Evolutionary conservation across 2,329 filamentous ascomycete species (phyloP), one percentile per base, ranked within the genome.

Genomic region (Knufia petricola): DNA sequence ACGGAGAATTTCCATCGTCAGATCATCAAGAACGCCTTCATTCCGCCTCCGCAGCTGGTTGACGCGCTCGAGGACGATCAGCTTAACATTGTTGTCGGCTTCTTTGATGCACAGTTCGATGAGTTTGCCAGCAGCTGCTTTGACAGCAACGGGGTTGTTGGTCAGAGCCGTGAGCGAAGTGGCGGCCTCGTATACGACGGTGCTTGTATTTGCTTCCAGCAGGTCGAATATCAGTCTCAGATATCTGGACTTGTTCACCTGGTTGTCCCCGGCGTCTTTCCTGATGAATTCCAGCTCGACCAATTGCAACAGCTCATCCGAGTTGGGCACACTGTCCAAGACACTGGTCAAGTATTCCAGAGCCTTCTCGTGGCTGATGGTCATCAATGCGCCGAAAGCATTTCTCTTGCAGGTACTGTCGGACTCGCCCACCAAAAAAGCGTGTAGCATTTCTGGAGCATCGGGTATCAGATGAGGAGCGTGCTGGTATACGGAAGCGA

Each of bases 351-450:
- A 73, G 64, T 94, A 96, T 59, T 85, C 78, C 32, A 96, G 72
- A 0, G 92, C 89, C 64, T 89, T 90, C 56, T 95, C 87, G 64
- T 96, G 92, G 67, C 86, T 92, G 61, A 98, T 95, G 59, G 81
- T 85, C 56, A 85, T 79, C 39, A 98, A 76, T 9, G 92, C 89
- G 31, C 88, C 88, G 64, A 98, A 96, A 6, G 90, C 92, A 67
- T 98, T 98, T 63, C 92, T 81, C 77, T 95, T 96, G 80, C 90
- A 96, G 23, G 92, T 96, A 45, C 86, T 81, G 63, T 98, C 92
- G 59, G 79, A 94, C 70, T 98, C 92, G 48, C 81, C 79, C 59
- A 90, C 86, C 52, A 98, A 76, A 75, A 98, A 98, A 15, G 81
- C 79, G 50, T 87, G 79, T 55, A 98, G 84, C 52, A 98, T 81